phyloP scores from a whole-genome alignment of 148 eudicot species.

The Polygonum aviculare region DNA sequence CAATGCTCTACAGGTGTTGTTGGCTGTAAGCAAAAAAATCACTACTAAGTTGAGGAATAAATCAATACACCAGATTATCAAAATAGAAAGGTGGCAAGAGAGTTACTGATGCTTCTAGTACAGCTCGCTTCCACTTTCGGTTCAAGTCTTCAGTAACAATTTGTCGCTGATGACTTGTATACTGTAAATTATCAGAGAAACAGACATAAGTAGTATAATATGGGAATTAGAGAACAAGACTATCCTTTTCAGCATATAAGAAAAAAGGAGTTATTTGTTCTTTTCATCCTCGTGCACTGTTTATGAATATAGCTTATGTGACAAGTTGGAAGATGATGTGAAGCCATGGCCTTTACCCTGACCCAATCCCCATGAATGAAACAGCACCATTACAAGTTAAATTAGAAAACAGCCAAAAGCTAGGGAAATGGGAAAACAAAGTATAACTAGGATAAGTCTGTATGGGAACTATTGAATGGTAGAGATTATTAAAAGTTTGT shows the following conservation, averaged over 20 bases:
- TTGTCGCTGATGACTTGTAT: conserved; percentile 60
- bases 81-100: conserved; percentile 14
- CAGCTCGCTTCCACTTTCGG: conserved; percentile 77
- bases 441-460: neutral
- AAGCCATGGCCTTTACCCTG: neutral
- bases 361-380: neutral
- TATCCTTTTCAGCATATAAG: neutral
- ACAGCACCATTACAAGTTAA: neutral
- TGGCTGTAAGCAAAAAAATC: conserved; percentile 35
- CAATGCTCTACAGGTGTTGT: conserved; percentile 88
- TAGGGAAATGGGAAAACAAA: neutral
- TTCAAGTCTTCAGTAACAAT: conserved; percentile 71
- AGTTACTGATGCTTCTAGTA: conserved; percentile 53
- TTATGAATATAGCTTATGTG: neutral
- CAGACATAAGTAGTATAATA: conserved; percentile 12
- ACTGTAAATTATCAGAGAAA: conserved; percentile 31
- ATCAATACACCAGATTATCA: conserved; percentile 3
- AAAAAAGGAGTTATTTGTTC: neutral
- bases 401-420: neutral
- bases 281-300: neutral
- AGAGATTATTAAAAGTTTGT: neutral
- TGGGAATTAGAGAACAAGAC: neutral
- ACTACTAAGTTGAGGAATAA: neutral
- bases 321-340: neutral
- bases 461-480: neutral